A percentile compares a stretch with the other conserved stretches of the same genome.
phyloP scores from a whole-genome alignment of 306 rosid genomes.

The Castanea mollissima region DNA sequence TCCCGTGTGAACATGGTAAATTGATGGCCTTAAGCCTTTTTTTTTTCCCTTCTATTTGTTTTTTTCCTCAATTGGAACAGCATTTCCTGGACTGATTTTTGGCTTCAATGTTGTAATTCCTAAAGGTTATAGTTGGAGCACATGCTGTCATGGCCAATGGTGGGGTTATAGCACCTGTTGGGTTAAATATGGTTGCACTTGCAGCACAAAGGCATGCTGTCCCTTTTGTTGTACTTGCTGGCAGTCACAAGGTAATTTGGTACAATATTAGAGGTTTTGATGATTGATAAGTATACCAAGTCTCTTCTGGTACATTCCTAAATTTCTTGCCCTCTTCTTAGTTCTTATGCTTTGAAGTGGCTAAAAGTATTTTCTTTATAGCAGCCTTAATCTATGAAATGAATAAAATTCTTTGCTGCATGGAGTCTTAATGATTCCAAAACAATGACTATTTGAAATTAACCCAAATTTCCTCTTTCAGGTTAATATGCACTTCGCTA shows the following conservation, averaged over 20 bases:
- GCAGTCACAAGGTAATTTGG: slow-evolving; percentile 86
- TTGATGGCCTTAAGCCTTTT: slow-evolving; percentile 1
- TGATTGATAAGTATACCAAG: neutral
- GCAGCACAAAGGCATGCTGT: slow-evolving; percentile 98
- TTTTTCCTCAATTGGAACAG: neutral
- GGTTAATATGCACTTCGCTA: neutral
- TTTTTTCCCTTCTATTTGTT: neutral
- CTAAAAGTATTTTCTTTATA: neutral
- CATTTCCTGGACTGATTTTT: slow-evolving; percentile 15
- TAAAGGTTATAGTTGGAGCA: slow-evolving; percentile 96
- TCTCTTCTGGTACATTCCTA: neutral
- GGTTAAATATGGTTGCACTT: slow-evolving; percentile 97
- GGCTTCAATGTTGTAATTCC: slow-evolving; percentile 26
- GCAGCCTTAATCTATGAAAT: neutral
- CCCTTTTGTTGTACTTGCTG: slow-evolving; percentile 97
- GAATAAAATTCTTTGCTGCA: neutral
- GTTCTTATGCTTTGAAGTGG: neutral
- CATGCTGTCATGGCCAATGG: slow-evolving; percentile 99
- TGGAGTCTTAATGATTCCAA: neutral
- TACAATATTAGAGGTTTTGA: neutral
- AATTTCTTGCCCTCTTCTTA: neutral
- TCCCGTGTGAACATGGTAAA: slow-evolving; percentile 94
- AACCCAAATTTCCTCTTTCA: neutral
- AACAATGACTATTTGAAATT: neutral
- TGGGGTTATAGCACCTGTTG: slow-evolving; percentile 91